Percentiles rank a stretch among this genome's conserved stretches.
These are phyloP conservation scores for Cryphonectria parasitica DNA, from an alignment of 2,329 filamentous ascomycete species.

Conservation along the genomic window DNA sequence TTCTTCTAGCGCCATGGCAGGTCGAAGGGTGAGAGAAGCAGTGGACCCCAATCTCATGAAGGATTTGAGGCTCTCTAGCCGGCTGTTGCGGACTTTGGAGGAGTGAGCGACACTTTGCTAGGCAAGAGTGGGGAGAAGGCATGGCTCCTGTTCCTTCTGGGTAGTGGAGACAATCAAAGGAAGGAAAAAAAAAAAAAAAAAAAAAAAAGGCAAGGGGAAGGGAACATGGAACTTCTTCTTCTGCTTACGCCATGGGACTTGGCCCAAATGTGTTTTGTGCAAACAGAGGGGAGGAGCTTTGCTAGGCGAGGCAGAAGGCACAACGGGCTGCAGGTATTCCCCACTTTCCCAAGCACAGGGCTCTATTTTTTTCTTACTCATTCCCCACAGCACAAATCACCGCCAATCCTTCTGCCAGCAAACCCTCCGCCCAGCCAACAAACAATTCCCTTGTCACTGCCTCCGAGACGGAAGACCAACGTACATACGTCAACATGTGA, in stretches of 20 bases:
- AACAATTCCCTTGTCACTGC: not conserved
- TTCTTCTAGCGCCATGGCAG: not conserved
- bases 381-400: conserved; percentile 16
- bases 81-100: not conserved
- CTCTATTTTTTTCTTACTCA: not conserved
- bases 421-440: not conserved
- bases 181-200: no score
- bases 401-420: conserved; percentile 16
- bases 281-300: not conserved
- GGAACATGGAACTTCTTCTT: not conserved
- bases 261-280: not conserved
- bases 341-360: not conserved
- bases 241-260: not conserved
- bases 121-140: no score
- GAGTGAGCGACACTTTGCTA: not conserved
- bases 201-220: no score
- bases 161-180: not conserved
- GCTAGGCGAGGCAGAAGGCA: not conserved
- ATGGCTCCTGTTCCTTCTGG: no score
- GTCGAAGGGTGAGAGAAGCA: not conserved
- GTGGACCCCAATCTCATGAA: not conserved
- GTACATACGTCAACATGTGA: not conserved
- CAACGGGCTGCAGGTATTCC: not conserved
- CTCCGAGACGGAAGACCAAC: not conserved
- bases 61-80: not conserved